phyloP scores from a whole-genome alignment of 176 grass and related monocot species.

The Chrysopogon serrulatus region DNA sequence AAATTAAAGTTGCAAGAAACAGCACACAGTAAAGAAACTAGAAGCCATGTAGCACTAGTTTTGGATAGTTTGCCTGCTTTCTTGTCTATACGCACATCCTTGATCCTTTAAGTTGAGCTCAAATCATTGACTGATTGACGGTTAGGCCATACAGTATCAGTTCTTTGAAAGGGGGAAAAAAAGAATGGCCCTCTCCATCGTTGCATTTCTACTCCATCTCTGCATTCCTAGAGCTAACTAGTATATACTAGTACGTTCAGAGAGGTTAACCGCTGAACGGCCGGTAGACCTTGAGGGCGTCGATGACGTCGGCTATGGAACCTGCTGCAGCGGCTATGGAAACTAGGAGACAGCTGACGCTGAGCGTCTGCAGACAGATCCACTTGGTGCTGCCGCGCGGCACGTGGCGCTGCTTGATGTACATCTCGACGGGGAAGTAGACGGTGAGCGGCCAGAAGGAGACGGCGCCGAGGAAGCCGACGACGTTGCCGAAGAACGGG shows the following conservation, averaged over 20 bases:
- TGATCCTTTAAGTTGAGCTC: too few species aligned
- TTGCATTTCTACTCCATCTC: too few species aligned
- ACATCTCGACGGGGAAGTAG: conserved; percentile 59
- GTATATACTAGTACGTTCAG: neutral
- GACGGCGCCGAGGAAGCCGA: conserved; percentile 1
- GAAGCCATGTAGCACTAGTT: too few species aligned
- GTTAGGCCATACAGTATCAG: too few species aligned
- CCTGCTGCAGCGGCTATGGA: neutral
- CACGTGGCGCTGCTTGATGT: conserved; percentile 30
- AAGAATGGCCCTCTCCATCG: too few species aligned
- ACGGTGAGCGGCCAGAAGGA: conserved; percentile 68
- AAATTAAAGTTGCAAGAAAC: neutral
- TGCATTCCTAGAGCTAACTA: neutral
- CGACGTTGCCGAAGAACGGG: conserved; percentile 23
- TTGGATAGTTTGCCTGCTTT: too few species aligned
- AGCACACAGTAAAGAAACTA: neutral
- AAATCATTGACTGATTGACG: too few species aligned
- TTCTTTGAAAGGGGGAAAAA: too few species aligned
- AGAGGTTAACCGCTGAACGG: conserved; percentile 37
- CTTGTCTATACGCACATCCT: too few species aligned
- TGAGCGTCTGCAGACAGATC: neutral
- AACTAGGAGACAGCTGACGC: neutral
- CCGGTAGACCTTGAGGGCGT: conserved; percentile 25
- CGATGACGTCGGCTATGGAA: neutral
- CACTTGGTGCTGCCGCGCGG: neutral